Conservation (phyloP, 768 basidiomycete genomes). For the Phylloporus sp. region DNA sequence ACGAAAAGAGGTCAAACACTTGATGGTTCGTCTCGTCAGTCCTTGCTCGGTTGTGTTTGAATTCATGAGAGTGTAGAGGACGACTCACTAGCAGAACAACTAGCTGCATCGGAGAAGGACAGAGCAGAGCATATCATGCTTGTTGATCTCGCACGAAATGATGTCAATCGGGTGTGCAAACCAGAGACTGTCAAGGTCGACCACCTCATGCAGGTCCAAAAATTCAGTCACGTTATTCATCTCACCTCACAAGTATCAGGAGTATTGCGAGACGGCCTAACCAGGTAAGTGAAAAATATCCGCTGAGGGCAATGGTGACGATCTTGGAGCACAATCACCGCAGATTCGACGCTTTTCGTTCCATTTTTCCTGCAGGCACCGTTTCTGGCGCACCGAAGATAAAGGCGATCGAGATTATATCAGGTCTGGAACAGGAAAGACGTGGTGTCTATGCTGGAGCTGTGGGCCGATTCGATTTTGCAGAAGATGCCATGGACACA, state of each 20-base stretch:
- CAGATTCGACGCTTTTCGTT: conserved; percentile 97
- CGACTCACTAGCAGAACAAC: conserved; percentile 61
- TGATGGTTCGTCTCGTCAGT: conserved; percentile 56
- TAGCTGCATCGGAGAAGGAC: conserved; percentile 87
- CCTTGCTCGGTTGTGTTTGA: conserved; percentile 2
- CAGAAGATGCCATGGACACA: conserved; percentile 91
- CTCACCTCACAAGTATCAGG: conserved; percentile 95
- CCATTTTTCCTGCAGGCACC: conserved; percentile 98
- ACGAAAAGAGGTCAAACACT: conserved; percentile 78
- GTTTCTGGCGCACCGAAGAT: conserved; percentile 99
- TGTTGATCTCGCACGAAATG: conserved; percentile 95
- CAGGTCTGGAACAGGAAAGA: conserved; percentile 78
- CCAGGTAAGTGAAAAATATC: conserved; percentile 48
- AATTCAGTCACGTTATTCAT: conserved; percentile 98
- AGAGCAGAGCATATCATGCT: conserved; percentile 99
- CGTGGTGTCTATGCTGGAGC: conserved; percentile 96
- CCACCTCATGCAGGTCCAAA: conserved; percentile 87
- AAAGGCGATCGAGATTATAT: conserved; percentile 92
- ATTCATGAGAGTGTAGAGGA: conserved; percentile 66
- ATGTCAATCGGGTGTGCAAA: conserved; percentile 95
- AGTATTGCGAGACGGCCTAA: conserved; percentile 70
- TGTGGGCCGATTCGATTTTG: conserved; percentile 97
- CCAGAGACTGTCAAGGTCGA: conserved; percentile 96
- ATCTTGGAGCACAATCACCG: conserved; percentile 1
- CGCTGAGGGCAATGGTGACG: background rate